A percentile compares a stretch with the other conserved stretches of the same genome.
Conservation (phyloP, 2,329 filamentous ascomycete genomes). For the Neofusicoccum sp. region DNA sequence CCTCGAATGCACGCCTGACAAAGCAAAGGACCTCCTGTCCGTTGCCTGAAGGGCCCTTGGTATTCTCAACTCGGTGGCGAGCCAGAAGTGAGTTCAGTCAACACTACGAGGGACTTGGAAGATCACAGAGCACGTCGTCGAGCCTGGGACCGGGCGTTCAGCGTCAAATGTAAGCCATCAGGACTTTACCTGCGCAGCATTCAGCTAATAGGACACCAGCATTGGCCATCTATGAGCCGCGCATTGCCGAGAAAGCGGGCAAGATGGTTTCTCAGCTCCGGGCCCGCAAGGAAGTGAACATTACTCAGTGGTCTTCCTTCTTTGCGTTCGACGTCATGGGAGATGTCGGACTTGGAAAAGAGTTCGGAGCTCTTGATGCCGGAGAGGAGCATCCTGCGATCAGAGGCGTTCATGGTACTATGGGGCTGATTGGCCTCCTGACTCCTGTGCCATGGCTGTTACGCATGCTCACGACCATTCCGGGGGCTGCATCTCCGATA, state of each 20-base stretch:
- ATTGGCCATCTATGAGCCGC: constrained; percentile 32
- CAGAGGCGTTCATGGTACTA: constrained; percentile 37
- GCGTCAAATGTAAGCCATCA: constrained; percentile 24
- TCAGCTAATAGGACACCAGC: not conserved
- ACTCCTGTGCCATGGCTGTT: constrained; percentile 42
- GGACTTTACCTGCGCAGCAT: not conserved
- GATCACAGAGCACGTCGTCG: constrained; percentile 36
- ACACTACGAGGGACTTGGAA: constrained; percentile 31
- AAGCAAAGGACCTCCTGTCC: constrained; percentile 38
- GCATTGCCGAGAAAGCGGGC: constrained; percentile 34
- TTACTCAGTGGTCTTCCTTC: constrained; percentile 41
- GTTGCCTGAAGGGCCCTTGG: constrained; percentile 29
- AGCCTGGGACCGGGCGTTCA: constrained; percentile 39
- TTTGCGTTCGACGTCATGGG: constrained; percentile 55
- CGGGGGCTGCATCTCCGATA: constrained; percentile 33
- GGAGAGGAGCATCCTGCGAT: constrained; percentile 36
- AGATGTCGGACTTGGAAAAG: constrained; percentile 46
- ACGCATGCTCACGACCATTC: constrained; percentile 35
- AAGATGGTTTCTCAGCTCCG: constrained; percentile 32
- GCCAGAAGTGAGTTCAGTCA: constrained; percentile 30
- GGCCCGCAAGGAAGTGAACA: constrained; percentile 29
- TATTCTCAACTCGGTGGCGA: not conserved
- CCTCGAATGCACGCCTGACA: not conserved
- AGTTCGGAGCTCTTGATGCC: constrained; percentile 42
- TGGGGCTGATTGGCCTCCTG: constrained; percentile 37